A percentile compares a stretch with the other conserved stretches of the same genome.
These are phyloP conservation scores for Mucor indicus DNA, from an alignment of 371 early-diverging fungal genomes.

Conservation along the genomic window DNA sequence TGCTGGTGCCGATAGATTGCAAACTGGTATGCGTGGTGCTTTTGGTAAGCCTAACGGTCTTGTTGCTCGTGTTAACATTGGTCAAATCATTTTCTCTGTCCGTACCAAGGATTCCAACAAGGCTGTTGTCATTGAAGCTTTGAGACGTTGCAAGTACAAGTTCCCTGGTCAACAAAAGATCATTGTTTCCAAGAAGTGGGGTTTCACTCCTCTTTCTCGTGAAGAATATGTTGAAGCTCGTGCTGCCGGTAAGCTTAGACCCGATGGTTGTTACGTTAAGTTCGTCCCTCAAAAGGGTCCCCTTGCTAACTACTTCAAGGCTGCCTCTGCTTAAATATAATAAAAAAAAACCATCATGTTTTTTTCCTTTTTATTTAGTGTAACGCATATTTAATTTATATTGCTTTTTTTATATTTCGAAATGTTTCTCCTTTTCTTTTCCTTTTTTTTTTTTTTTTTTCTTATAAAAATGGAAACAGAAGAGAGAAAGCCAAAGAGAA, in stretches of 20 bases:
- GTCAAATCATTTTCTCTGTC: slow-evolving; percentile 97
- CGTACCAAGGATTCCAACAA: slow-evolving; percentile 97
- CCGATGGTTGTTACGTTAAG: slow-evolving; percentile 98
- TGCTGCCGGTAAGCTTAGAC: slow-evolving; percentile 79
- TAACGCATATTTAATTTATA: slow-evolving; percentile 1
- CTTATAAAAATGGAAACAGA: slow-evolving; percentile 1
- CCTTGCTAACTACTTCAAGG: slow-evolving; percentile 59
- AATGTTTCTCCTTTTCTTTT: neutral
- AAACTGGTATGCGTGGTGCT: slow-evolving; percentile 99
- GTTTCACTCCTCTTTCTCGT: slow-evolving; percentile 98
- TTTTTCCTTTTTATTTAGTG: neutral
- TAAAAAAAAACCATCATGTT: neutral
- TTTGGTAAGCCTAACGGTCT: slow-evolving; percentile 99
- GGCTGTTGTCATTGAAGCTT: slow-evolving; percentile 95
- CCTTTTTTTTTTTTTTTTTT: slow-evolving; percentile 3
- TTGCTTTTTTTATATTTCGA: neutral
- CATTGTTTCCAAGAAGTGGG: slow-evolving; percentile 99
- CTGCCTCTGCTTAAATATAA: slow-evolving; percentile 28
- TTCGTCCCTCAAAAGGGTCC: slow-evolving; percentile 91
- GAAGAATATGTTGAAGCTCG: slow-evolving; percentile 90
- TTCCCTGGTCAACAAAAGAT: slow-evolving; percentile 99
- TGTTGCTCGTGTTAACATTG: slow-evolving; percentile 99
- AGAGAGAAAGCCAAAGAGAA: slow-evolving; percentile 6
- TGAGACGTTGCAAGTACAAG: slow-evolving; percentile 98
- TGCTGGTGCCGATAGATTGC: slow-evolving; percentile 99